Evolutionary conservation across 1,139 yeast species (phyloP).

Genomic region (Magnusiomyces suaveolens): DNA sequence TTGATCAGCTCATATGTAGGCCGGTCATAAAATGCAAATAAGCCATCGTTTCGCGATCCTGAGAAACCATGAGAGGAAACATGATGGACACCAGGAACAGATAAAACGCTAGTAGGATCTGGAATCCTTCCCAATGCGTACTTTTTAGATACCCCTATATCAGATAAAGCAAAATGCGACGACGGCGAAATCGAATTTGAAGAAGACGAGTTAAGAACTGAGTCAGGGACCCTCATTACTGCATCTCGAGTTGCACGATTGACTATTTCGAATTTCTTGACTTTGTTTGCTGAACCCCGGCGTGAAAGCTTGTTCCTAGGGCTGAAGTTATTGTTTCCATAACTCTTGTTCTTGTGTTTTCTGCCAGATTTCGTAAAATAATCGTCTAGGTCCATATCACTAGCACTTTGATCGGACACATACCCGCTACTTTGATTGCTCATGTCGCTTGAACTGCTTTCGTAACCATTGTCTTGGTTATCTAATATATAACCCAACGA

Average conservation of each 20-base stretch:
- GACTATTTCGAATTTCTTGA: neutral
- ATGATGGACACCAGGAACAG: neutral
- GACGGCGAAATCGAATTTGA: neutral
- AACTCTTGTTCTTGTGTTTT: neutral
- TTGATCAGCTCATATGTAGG: constrained; percentile 4
- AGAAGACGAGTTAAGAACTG: neutral
- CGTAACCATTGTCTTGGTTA: neutral
- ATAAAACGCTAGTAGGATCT: neutral
- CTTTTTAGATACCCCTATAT: neutral
- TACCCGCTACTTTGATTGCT: neutral
- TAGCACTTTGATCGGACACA: neutral
- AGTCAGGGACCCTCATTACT: neutral
- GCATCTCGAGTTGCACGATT: neutral
- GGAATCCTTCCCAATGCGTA: neutral
- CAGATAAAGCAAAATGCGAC: neutral
- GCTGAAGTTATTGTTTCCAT: neutral
- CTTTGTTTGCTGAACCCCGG: neutral
- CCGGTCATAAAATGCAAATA: constrained; percentile 5
- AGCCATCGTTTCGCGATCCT: neutral
- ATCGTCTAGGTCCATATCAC: constrained; percentile 1
- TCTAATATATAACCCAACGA: neutral
- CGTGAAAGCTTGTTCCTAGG: neutral
- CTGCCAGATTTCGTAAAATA: neutral
- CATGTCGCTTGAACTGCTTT: neutral
- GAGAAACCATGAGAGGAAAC: neutral